A percentile compares a stretch with the other conserved stretches of the same genome.
phyloP scores from a whole-genome alignment of 2,329 filamentous ascomycete genomes.

The Fusarium virguliforme region DNA sequence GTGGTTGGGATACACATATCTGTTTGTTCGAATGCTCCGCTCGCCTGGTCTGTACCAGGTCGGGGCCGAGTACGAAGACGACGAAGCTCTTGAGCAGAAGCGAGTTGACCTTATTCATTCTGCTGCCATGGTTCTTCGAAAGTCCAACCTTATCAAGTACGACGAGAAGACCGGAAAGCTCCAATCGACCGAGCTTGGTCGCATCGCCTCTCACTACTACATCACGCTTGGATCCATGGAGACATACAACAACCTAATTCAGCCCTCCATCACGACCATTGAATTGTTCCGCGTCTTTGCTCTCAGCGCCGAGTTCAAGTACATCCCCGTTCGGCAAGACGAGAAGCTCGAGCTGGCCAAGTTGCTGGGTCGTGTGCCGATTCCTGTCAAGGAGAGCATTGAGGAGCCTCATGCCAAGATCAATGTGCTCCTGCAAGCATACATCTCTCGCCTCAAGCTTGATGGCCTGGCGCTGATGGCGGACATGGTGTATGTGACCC shows the following conservation, averaged over 20 bases:
- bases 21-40: constrained; percentile 97
- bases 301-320: constrained; percentile 98
- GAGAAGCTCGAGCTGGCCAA: constrained; percentile 98
- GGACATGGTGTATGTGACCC: constrained; percentile 98
- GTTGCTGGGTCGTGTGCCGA: constrained; percentile 88
- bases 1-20: constrained; percentile 98
- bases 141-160: constrained; percentile 92
- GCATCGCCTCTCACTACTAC: constrained; percentile 98
- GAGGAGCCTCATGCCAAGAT: constrained; percentile 98
- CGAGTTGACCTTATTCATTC: constrained; percentile 98
- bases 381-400: constrained; percentile 97
- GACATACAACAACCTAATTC: constrained; percentile 95
- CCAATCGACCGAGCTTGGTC: constrained; percentile 92
- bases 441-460: constrained; percentile 93
- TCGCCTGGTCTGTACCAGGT: constrained; percentile 97
- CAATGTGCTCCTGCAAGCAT: constrained; percentile 96
- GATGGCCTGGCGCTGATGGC: constrained; percentile 97
- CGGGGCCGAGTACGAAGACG: constrained; percentile 94
- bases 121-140: constrained; percentile 88
- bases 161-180: constrained; percentile 93
- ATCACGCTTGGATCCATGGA: constrained; percentile 97
- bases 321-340: constrained; percentile 96
- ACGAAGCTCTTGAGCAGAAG: constrained; percentile 93
- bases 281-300: constrained; percentile 98
- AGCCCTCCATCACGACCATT: constrained; percentile 92